These are phyloP conservation scores for Pestalotiopsis sp. DNA, from an alignment of 2,329 filamentous ascomycete species.

Conservation along the genomic window DNA sequence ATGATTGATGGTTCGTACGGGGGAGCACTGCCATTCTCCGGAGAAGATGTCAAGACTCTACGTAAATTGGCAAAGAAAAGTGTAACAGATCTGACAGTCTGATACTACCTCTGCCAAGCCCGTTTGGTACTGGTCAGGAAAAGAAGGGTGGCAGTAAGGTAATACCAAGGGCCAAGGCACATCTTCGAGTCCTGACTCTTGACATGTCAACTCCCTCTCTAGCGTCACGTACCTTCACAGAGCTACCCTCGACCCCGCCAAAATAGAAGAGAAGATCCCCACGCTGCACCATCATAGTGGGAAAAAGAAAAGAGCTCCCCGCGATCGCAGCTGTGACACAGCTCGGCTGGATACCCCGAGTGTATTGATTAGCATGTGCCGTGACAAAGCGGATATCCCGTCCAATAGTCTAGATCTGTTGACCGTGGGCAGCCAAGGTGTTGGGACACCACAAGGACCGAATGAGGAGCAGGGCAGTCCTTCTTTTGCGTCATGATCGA, in stretches of 20 bases:
- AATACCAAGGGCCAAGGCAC: too few species aligned
- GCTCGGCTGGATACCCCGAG: slow-evolving; percentile 3
- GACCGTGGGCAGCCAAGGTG: background rate
- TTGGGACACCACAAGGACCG: background rate
- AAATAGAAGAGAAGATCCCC: slow-evolving; percentile 2
- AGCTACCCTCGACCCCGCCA: slow-evolving; percentile 1
- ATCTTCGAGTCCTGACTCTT: background rate
- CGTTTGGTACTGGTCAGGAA: background rate
- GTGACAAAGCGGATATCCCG: slow-evolving; percentile 4
- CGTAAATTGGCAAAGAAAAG: background rate
- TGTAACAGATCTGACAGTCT: background rate
- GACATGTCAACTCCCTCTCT: background rate
- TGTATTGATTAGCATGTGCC: slow-evolving; percentile 4
- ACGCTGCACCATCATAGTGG: slow-evolving; percentile 1
- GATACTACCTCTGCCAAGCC: background rate
- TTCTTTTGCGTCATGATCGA: background rate
- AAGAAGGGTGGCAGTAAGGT: background rate
- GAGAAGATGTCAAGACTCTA: background rate
- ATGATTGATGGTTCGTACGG: background rate
- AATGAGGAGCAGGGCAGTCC: background rate
- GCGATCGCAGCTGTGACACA: slow-evolving; percentile 11
- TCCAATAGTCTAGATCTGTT: background rate
- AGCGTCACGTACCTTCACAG: background rate
- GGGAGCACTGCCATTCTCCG: background rate
- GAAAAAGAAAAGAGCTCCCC: slow-evolving; percentile 11